Evolutionary conservation across 2,329 filamentous ascomycete species (phyloP), one percentile per base, ranked within the genome.

Genomic region (Fusarium praegraminearum): DNA sequence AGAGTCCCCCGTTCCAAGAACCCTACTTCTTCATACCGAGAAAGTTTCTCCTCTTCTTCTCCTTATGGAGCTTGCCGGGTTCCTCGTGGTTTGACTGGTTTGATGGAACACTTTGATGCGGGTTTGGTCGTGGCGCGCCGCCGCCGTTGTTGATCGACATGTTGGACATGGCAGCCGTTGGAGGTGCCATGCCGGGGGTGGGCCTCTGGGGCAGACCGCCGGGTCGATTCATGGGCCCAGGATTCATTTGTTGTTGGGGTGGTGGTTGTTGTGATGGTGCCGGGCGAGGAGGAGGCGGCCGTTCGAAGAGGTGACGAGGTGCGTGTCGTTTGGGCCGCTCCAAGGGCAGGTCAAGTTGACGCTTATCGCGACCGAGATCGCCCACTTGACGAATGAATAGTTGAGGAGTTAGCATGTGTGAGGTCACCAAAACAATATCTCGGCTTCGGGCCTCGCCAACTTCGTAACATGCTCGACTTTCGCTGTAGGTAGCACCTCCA

Each of bases 401-500:
- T 43, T 88, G 84, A 0, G 96, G 95, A 1, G 90, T 96, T 47
- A 97, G 84, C 94, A 99, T 98, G 77, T 99, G 96, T 26, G 92
- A 94, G 1, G 93, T 96, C 20, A 91, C 89, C 7, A 99, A 87
- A 77, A 97, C 93, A n/a, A 98, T 83, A 73, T 99, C 96, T 69
- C 91, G 89, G 54, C 88, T 89, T 47, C 89, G 89, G 51, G 89
- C 83, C 54, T 90, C 86, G 4, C 93, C 91, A 28, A 95, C 83
- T 75, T 98, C 93, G 78, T 98, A 98, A 81, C 96, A 99, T 15
- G 90, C 87, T 30, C 96, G 89, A 33, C 93, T 87, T 81, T 99
- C 96, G 7, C 93, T 94, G 78, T 95, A 97, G 0, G 96, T 98
- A 22, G 96, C 96, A 45, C 96, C 96, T 49, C 96, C 96, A 2